A percentile compares a stretch with the other conserved stretches of the same genome.
Conservation (phyloP, 768 basidiomycete species). For the Hydnum rufescens region DNA sequence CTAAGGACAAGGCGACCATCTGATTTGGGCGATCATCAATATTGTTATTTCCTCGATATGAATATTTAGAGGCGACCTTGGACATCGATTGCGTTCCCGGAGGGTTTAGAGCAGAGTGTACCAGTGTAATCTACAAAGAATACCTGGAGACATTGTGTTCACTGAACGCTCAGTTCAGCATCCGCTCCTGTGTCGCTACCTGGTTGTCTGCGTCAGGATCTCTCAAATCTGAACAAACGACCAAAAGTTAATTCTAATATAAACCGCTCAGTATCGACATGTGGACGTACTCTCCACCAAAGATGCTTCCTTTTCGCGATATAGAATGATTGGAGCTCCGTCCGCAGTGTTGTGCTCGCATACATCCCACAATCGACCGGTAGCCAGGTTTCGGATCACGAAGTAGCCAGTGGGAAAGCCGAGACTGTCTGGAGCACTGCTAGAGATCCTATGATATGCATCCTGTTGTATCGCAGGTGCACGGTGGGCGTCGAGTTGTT, state of each 20-base stretch:
- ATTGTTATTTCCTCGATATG: not conserved
- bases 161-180: conserved; percentile 1
- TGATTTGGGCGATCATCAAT: not conserved
- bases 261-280: not conserved
- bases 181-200: conserved; percentile 18
- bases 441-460: no score
- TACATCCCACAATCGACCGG: conserved; percentile 39
- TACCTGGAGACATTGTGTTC: conserved; percentile 39
- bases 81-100: conserved; percentile 68
- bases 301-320: conserved; percentile 53
- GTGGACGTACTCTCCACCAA: conserved; percentile 45
- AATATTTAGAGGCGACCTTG: conserved; percentile 28
- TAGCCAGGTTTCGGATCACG: conserved; percentile 34
- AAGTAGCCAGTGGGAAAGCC: conserved; percentile 18
- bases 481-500: no score
- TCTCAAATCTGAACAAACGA: conserved; percentile 33
- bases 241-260: not conserved
- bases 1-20: conserved; percentile 50
- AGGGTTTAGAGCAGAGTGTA: conserved; percentile 51
- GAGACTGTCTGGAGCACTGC: not conserved
- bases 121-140: conserved; percentile 70
- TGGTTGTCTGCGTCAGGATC: conserved; percentile 56
- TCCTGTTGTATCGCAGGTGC: no score
- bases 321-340: conserved; percentile 42
- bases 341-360: conserved; percentile 33